These are phyloP conservation scores for Aspergillus conjunctus DNA, from an alignment of 495 filamentous ascomycete genomes.

Conservation along the genomic window DNA sequence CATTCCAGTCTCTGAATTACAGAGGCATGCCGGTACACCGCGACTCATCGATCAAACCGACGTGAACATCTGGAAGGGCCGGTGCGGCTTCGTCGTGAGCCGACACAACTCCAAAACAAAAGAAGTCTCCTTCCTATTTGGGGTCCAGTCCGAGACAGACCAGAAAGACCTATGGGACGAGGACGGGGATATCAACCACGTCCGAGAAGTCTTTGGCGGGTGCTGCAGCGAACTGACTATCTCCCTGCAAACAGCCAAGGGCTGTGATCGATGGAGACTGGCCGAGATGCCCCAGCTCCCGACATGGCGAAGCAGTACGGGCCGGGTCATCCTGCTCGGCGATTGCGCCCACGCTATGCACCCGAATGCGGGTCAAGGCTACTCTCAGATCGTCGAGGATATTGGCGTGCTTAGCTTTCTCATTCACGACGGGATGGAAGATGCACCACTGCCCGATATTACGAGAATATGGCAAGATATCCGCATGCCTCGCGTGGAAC, in stretches of 20 bases:
- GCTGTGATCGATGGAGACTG: constrained; percentile 3
- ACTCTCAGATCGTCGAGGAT: constrained; percentile 1
- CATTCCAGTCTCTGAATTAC: not conserved
- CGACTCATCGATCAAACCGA: not conserved
- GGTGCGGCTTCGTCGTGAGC: not conserved
- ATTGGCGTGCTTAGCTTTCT: constrained; percentile 1
- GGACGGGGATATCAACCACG: not conserved
- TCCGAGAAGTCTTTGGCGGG: not conserved
- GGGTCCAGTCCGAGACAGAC: constrained; percentile 3
- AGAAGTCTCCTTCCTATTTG: not conserved
- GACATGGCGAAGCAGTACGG: not conserved
- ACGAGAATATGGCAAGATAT: constrained; percentile 4
- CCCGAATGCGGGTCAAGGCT: constrained; percentile 1
- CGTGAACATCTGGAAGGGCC: constrained; percentile 6
- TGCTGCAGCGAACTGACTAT: constrained; percentile 5
- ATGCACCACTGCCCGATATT: not conserved
- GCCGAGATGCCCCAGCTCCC: constrained; percentile 2
- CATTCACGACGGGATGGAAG: constrained; percentile 1
- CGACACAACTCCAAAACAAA: not conserved
- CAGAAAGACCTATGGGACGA: constrained; percentile 4
- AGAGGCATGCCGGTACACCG: not conserved
- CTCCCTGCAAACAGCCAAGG: not conserved
- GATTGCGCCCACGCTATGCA: constrained; percentile 2
- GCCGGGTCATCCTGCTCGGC: not conserved
- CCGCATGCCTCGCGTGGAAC: not conserved